phyloP scores from a whole-genome alignment of 2,329 filamentous ascomycete species.

The Fusarium graminum region DNA sequence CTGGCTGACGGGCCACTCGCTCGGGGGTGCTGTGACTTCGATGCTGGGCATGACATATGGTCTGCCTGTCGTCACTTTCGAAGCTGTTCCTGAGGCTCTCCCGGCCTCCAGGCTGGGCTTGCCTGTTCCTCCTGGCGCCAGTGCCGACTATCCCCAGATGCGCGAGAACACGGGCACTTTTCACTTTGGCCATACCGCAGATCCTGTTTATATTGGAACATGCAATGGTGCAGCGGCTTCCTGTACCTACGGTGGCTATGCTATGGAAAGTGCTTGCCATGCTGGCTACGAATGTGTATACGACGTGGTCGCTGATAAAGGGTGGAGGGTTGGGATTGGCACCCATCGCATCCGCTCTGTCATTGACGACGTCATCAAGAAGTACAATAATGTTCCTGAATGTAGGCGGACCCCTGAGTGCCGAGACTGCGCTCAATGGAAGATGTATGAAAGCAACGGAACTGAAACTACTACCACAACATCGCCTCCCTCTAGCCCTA shows the following conservation, averaged over 20 bases:
- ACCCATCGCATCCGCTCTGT: conserved; percentile 92
- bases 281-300: conserved; percentile 90
- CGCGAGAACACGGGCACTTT: conserved; percentile 81
- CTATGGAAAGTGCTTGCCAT: conserved; percentile 93
- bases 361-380: conserved; percentile 86
- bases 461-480: conserved; percentile 79
- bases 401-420: conserved; percentile 84
- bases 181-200: conserved; percentile 95
- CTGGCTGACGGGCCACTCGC: conserved; percentile 92
- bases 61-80: conserved; percentile 89
- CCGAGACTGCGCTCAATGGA: conserved; percentile 92
- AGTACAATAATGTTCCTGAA: conserved; percentile 83
- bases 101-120: conserved; percentile 87
- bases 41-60: conserved; percentile 92
- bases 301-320: conserved; percentile 90
- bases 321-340: conserved; percentile 90
- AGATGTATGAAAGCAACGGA: conserved; percentile 93
- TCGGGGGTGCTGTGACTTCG: conserved; percentile 91
- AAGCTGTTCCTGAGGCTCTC: conserved; percentile 91
- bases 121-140: conserved; percentile 82
- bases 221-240: conserved; percentile 91
- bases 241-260: conserved; percentile 93
- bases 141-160: conserved; percentile 77
- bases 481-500: conserved; percentile 62
- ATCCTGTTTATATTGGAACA: conserved; percentile 93